Percentiles rank a stretch among this genome's conserved stretches.
phyloP scores from a whole-genome alignment of 2,329 filamentous ascomycete species.

The Hypoxylon sp. region DNA sequence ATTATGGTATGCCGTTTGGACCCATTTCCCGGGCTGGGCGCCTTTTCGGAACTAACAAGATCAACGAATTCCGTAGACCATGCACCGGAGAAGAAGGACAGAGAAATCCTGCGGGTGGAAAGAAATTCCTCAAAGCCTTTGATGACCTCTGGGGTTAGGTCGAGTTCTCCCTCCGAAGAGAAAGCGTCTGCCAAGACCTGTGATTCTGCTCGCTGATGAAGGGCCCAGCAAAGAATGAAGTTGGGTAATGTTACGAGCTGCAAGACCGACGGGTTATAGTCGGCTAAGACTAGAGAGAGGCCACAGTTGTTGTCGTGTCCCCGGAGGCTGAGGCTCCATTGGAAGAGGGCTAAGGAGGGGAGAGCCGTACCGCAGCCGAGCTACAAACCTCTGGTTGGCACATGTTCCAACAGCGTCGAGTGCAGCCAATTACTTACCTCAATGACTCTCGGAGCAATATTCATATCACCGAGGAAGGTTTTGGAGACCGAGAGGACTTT shows the following conservation, averaged over 20 bases:
- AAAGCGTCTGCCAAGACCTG: slow-evolving; percentile 60
- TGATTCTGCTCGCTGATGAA: slow-evolving; percentile 56
- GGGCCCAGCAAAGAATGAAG: slow-evolving; percentile 76
- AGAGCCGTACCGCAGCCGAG: slow-evolving; percentile 84
- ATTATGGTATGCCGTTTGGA: slow-evolving; percentile 63
- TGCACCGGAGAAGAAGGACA: slow-evolving; percentile 79
- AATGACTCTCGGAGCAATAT: slow-evolving; percentile 59
- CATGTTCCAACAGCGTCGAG: slow-evolving; percentile 16
- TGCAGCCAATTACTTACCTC: slow-evolving; percentile 60
- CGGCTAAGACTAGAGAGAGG: slow-evolving; percentile 75
- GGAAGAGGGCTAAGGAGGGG: slow-evolving; percentile 77
- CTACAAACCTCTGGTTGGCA: slow-evolving; percentile 56
- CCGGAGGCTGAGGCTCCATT: slow-evolving; percentile 62
- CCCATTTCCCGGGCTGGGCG: slow-evolving; percentile 19
- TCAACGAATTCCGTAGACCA: slow-evolving; percentile 76
- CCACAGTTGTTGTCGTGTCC: slow-evolving; percentile 42
- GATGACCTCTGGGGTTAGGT: slow-evolving; percentile 69
- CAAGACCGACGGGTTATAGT: slow-evolving; percentile 84
- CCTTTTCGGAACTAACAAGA: slow-evolving; percentile 58
- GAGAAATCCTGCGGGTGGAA: slow-evolving; percentile 59
- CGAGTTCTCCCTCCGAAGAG: slow-evolving; percentile 65
- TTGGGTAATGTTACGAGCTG: slow-evolving; percentile 84
- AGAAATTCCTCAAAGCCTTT: slow-evolving; percentile 69
- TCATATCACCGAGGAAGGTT: slow-evolving; percentile 49
- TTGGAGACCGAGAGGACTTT: slow-evolving; percentile 68